phyloP scores from a whole-genome alignment of 1,284 basidiomycete genomes.

The Fomitopsis palustris region DNA sequence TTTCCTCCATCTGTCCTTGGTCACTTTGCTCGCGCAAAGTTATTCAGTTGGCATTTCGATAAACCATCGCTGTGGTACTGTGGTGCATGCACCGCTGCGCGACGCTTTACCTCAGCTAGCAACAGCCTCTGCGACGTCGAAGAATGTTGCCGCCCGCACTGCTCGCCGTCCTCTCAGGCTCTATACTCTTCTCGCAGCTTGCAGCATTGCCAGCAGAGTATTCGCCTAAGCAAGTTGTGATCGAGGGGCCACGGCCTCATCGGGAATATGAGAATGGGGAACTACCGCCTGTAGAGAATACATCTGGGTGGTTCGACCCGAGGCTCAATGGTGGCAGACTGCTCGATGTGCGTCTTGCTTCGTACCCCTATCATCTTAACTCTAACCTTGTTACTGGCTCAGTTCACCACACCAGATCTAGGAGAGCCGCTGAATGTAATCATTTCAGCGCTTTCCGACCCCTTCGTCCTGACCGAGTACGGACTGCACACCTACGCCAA shows the following conservation, averaged over 20 bases:
- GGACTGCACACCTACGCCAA: slow-evolving; percentile 41
- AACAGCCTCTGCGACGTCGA: not conserved
- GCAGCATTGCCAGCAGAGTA: not conserved
- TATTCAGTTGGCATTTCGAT: too few relatives aligned
- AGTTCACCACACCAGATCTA: slow-evolving; percentile 57
- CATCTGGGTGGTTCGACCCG: slow-evolving; percentile 66
- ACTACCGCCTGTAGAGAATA: slow-evolving; percentile 24
- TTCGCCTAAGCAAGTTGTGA: not conserved
- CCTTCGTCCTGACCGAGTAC: slow-evolving; percentile 37
- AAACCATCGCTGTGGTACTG: not conserved
- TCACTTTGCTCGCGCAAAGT: too few relatives aligned
- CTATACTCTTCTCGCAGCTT: not conserved
- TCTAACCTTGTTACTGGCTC: not conserved
- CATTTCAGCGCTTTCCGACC: slow-evolving; percentile 42
- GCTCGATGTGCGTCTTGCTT: slow-evolving; percentile 29
- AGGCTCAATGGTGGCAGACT: slow-evolving; percentile 64
- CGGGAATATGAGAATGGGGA: slow-evolving; percentile 26
- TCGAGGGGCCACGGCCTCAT: not conserved
- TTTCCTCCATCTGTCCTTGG: not conserved
- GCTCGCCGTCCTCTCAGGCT: not conserved
- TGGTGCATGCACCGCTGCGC: not conserved
- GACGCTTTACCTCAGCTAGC: not conserved
- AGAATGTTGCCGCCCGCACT: not conserved
- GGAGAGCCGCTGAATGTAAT: slow-evolving; percentile 47
- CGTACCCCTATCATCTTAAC: not conserved